These are phyloP conservation scores for Cinnamomum chago DNA, from an alignment of 164 flowering plant species.

Conservation along the genomic window DNA sequence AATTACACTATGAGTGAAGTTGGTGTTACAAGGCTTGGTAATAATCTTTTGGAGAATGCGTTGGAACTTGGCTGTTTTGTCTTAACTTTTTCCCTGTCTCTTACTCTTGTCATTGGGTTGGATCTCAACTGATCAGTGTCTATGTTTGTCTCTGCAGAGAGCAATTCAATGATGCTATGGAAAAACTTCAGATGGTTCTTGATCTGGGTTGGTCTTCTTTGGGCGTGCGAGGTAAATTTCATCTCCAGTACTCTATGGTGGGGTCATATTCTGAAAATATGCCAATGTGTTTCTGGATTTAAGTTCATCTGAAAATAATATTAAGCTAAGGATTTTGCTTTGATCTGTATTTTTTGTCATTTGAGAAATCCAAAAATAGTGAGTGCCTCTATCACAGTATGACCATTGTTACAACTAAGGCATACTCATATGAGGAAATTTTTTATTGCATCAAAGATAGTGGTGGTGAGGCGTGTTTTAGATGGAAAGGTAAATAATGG, in stretches of 20 bases:
- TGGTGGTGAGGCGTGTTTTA: too few relatives aligned
- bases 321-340: not conserved
- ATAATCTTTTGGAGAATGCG: not conserved
- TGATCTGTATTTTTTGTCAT: not conserved
- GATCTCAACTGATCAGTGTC: not conserved
- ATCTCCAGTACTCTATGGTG: not conserved
- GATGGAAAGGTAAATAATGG: too few relatives aligned
- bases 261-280: not conserved
- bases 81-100: too few relatives aligned
- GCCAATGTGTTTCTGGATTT: not conserved
- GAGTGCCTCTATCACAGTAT: too few relatives aligned
- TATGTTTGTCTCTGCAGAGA: constrained; percentile 37
- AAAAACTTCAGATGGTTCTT: constrained; percentile 43
- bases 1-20: too few relatives aligned
- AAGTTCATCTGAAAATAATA: not conserved
- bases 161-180: constrained; percentile 50
- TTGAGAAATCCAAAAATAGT: not conserved
- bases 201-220: constrained; percentile 36
- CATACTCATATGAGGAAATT: too few relatives aligned
- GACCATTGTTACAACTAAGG: too few relatives aligned
- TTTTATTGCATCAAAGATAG: too few relatives aligned
- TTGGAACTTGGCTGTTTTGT: not conserved
- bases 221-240: constrained; percentile 51
- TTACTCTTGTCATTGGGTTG: not conserved
- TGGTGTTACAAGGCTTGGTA: not conserved